Conservation (phyloP, 768 basidiomycete genomes). For the Xerocomus potaroensis region DNA sequence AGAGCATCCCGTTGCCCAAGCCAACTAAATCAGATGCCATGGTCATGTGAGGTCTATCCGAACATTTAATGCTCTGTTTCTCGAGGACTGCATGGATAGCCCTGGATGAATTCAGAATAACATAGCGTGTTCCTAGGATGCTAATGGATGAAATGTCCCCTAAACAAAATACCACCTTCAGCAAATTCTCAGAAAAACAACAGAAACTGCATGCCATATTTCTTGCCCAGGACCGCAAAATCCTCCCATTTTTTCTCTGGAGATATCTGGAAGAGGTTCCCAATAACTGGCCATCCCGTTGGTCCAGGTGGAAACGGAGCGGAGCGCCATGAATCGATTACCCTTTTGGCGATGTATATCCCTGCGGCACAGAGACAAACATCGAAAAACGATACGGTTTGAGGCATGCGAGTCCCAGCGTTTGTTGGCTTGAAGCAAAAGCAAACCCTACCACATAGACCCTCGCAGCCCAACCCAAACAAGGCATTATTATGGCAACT, state of each 20-base stretch:
- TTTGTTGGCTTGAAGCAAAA: too few species aligned
- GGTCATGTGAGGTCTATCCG: slow-evolving; percentile 21
- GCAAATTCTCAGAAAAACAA: background rate
- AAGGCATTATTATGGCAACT: too few species aligned
- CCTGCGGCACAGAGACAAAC: slow-evolving; percentile 17
- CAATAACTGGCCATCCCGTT: slow-evolving; percentile 39
- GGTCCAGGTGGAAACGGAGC: slow-evolving; percentile 20
- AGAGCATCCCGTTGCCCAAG: slow-evolving; percentile 2
- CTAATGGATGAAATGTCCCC: slow-evolving; percentile 16
- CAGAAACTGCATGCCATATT: slow-evolving; percentile 38
- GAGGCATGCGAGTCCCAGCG: too few species aligned
- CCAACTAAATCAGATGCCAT: slow-evolving; percentile 24
- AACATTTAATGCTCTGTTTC: slow-evolving; percentile 51
- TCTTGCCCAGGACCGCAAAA: slow-evolving; percentile 49
- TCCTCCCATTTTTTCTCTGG: slow-evolving; percentile 46
- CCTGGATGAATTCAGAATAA: slow-evolving; percentile 47
- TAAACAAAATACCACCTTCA: slow-evolving; percentile 11
- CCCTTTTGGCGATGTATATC: slow-evolving; percentile 4
- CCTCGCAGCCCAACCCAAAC: too few species aligned
- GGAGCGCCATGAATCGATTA: slow-evolving; percentile 1
- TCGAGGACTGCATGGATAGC: slow-evolving; percentile 48
- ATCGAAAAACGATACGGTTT: background rate
- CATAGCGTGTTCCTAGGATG: slow-evolving; percentile 42
- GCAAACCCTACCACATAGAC: too few species aligned
- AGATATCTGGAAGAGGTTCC: slow-evolving; percentile 53